Evolutionary conservation across 2,329 filamentous ascomycete species (phyloP).

Genomic region (Diplodia seriata): DNA sequence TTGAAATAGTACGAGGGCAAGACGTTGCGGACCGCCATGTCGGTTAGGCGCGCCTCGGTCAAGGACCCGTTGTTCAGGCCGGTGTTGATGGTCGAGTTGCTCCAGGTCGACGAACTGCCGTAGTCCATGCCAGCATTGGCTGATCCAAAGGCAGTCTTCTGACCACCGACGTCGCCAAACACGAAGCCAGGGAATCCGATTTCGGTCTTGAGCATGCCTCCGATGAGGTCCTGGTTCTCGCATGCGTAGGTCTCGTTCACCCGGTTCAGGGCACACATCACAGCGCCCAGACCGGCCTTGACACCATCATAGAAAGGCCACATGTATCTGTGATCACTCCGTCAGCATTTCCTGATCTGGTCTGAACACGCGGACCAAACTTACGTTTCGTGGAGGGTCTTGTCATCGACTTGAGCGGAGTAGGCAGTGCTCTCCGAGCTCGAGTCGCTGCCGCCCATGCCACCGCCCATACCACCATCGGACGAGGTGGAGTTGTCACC

Average conservation of each 20-base stretch:
- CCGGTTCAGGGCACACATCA: slow-evolving; percentile 76
- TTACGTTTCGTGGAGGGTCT: slow-evolving; percentile 72
- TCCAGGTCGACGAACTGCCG: slow-evolving; percentile 17
- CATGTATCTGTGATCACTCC: slow-evolving; percentile 52
- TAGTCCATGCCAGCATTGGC: slow-evolving; percentile 42
- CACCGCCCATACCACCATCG: slow-evolving; percentile 61
- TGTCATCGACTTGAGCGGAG: slow-evolving; percentile 75
- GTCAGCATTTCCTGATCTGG: background rate
- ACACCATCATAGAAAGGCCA: slow-evolving; percentile 82
- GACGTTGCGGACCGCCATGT: slow-evolving; percentile 57
- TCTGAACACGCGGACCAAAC: background rate
- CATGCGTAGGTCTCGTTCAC: slow-evolving; percentile 55
- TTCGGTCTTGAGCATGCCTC: slow-evolving; percentile 58
- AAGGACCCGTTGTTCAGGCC: slow-evolving; percentile 52
- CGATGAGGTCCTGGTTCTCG: slow-evolving; percentile 54
- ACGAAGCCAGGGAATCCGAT: slow-evolving; percentile 47
- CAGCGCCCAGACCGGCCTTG: slow-evolving; percentile 73
- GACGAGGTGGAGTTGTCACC: slow-evolving; percentile 2
- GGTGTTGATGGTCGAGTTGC: slow-evolving; percentile 45
- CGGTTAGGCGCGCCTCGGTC: slow-evolving; percentile 50
- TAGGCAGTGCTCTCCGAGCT: slow-evolving; percentile 64
- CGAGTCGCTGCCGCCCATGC: background rate
- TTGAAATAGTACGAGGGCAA: slow-evolving; percentile 55
- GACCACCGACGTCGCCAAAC: slow-evolving; percentile 38
- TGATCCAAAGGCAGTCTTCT: slow-evolving; percentile 40